Percentiles rank a stretch among this genome's conserved stretches.
phyloP scores from a whole-genome alignment of 352 stramenopile genomes.

The Phytophthora multivora region DNA sequence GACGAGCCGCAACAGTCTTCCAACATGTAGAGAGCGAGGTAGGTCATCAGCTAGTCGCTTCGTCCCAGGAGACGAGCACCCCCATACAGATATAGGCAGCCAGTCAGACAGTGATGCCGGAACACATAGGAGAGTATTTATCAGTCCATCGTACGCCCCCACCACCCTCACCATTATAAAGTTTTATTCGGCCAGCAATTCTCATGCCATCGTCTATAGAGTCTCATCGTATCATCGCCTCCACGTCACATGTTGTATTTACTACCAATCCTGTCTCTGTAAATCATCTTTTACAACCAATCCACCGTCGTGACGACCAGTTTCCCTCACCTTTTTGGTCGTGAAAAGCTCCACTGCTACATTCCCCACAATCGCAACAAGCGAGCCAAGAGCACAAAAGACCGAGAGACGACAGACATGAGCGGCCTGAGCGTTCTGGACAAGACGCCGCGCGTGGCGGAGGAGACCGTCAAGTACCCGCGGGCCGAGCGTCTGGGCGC shows the following conservation, averaged over 20 bases:
- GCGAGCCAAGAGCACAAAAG: constrained; percentile 19
- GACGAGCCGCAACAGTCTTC: constrained; percentile 31
- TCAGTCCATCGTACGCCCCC: constrained; percentile 31
- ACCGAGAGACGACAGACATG: constrained; percentile 25
- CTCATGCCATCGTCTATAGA: constrained; percentile 4
- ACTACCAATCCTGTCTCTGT: not conserved
- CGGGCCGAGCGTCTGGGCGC: constrained; percentile 46
- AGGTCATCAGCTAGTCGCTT: constrained; percentile 7
- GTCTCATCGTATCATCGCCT: constrained; percentile 1
- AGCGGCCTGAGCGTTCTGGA: constrained; percentile 67
- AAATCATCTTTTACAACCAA: constrained; percentile 4
- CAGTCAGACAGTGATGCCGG: constrained; percentile 16
- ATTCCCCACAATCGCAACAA: constrained; percentile 21
- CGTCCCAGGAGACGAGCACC: constrained; percentile 9
- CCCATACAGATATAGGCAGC: constrained; percentile 22
- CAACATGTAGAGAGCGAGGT: constrained; percentile 5
- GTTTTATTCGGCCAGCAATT: constrained; percentile 3
- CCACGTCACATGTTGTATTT: not conserved
- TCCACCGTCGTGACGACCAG: not conserved
- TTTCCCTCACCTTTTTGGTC: constrained; percentile 2
- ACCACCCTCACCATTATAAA: constrained; percentile 13
- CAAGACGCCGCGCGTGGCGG: constrained; percentile 80
- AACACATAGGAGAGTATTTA: constrained; percentile 49
- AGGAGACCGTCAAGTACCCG: constrained; percentile 77
- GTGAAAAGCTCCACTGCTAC: not conserved